Percentiles rank a stretch among this genome's conserved stretches.
phyloP scores from a whole-genome alignment of 345 rosid species.

The Adansonia digitata region DNA sequence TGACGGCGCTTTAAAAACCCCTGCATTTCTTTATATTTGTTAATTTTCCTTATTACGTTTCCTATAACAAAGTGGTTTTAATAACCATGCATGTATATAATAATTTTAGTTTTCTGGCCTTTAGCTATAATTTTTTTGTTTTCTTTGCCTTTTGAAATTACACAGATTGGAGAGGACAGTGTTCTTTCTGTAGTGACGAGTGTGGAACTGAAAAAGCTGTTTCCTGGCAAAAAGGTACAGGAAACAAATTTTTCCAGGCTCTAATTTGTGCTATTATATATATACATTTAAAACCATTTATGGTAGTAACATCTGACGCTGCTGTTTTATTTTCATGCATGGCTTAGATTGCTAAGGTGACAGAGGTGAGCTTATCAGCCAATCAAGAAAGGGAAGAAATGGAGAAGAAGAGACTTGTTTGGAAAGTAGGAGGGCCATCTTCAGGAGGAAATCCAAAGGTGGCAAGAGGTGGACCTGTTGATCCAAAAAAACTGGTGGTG shows the following conservation, averaged over 20 bases:
- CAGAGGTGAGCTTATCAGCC: slow-evolving; percentile 72
- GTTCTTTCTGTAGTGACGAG: slow-evolving; percentile 56
- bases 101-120: neutral
- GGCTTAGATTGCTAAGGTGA: slow-evolving; percentile 49
- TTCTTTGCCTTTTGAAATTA: neutral
- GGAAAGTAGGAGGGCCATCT: slow-evolving; percentile 64
- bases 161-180: slow-evolving; percentile 67
- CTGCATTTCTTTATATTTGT: neutral
- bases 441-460: slow-evolving; percentile 26
- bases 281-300: neutral
- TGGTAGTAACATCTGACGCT: neutral
- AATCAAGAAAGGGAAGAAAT: slow-evolving; percentile 75
- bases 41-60: neutral
- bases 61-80: neutral
- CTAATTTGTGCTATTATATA: neutral
- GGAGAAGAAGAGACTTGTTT: slow-evolving; percentile 72
- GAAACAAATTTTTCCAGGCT: neutral
- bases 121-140: neutral
- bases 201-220: slow-evolving; percentile 66
- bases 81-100: too few relatives aligned
- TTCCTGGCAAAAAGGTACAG: slow-evolving; percentile 50
- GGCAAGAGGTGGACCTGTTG: slow-evolving; percentile 53
- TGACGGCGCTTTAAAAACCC: neutral
- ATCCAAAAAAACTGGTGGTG: slow-evolving; percentile 56
- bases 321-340: slow-evolving; percentile 1